Conservation (phyloP, 768 basidiomycete genomes). For the Mycena capillaripes region DNA sequence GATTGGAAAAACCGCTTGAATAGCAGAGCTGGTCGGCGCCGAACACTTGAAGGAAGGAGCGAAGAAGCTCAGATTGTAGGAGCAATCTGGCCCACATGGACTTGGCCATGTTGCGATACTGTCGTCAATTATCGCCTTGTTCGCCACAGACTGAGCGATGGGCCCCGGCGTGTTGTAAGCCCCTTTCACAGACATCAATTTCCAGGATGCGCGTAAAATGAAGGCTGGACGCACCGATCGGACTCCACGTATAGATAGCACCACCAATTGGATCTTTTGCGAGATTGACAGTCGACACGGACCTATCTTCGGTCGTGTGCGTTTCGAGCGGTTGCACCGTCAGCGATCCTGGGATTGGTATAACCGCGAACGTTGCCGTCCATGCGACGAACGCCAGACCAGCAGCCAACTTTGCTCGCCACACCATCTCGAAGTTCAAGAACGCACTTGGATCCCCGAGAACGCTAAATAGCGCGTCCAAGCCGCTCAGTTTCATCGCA, state of each 20-base stretch:
- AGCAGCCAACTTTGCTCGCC: constrained; percentile 18
- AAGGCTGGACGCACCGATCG: constrained; percentile 5
- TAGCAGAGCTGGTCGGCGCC: not conserved
- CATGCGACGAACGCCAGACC: constrained; percentile 13
- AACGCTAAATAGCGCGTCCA: constrained; percentile 12
- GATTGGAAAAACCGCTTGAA: not conserved
- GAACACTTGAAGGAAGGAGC: constrained; percentile 18
- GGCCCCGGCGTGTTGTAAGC: not conserved
- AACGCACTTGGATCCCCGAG: constrained; percentile 12
- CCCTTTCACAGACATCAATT: not conserved
- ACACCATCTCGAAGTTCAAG: constrained; percentile 16
- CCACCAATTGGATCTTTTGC: constrained; percentile 7
- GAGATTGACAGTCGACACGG: constrained; percentile 17
- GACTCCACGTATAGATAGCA: not conserved
- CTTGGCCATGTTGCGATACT: not conserved
- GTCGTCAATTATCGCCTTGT: not conserved
- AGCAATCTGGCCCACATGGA: constrained; percentile 14
- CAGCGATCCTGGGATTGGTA: constrained; percentile 15
- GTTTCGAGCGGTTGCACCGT: constrained; percentile 20
- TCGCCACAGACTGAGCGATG: constrained; percentile 6
- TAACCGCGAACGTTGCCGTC: constrained; percentile 10
- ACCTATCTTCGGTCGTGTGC: not conserved
- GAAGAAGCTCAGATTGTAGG: constrained; percentile 23
- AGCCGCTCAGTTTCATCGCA: not conserved
- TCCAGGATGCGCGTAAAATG: not conserved